These are phyloP conservation scores for Antitrichia curtipendula DNA, from an alignment of 225 moss, liverwort and hornwort genomes.

Conservation along the genomic window DNA sequence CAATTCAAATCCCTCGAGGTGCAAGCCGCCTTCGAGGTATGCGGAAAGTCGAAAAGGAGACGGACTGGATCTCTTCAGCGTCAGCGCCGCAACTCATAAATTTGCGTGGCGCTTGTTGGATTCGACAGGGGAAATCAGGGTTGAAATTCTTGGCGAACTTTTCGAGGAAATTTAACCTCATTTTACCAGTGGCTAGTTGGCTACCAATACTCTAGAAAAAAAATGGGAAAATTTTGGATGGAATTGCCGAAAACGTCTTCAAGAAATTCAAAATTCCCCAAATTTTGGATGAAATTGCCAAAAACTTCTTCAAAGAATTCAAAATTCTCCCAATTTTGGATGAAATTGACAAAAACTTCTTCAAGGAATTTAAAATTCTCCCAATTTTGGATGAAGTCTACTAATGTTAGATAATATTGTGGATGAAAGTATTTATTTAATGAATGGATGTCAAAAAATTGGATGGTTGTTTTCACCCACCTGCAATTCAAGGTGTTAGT, in stretches of 20 bases:
- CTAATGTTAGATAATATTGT: background rate
- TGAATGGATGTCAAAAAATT: background rate
- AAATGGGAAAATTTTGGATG: background rate
- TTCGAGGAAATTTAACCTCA: too few species aligned
- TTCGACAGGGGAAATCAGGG: too few species aligned
- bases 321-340: too few species aligned
- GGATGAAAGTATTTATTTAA: background rate
- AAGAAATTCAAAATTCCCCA: too few species aligned
- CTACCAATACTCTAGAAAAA: too few species aligned
- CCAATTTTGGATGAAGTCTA: background rate
- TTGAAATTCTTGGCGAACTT: background rate
- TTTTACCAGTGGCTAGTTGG: too few species aligned
- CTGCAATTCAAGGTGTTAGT: background rate
- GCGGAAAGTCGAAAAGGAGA: background rate
- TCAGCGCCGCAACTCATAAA: background rate
- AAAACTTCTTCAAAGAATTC: too few species aligned
- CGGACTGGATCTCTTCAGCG: background rate
- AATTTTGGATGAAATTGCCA: too few species aligned
- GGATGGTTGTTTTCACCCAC: accelerated
- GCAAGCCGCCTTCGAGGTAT: background rate
- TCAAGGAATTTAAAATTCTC: background rate
- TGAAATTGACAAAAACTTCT: too few species aligned
- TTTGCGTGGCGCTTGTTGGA: too few species aligned
- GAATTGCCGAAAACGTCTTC: background rate
- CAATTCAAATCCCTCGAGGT: background rate